Evolutionary conservation across 2,329 filamentous ascomycete genomes (phyloP), one percentile per base, ranked within the genome.

Genomic region (Pezicula neosporulosa): DNA sequence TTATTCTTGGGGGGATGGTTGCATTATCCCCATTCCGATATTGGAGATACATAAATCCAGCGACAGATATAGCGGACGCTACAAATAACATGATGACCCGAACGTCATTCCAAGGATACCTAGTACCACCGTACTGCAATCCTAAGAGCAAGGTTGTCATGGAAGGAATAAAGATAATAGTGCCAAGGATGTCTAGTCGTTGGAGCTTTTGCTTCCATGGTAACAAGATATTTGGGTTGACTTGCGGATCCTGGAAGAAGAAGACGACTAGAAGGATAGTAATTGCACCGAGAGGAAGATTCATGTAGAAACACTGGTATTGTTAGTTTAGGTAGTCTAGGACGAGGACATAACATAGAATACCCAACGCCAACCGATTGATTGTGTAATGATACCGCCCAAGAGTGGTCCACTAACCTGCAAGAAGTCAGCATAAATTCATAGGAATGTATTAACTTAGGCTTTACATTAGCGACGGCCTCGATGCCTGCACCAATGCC

Each of bases 341-440:
- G n/a, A n/a, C n/a, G 5, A 28, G 27, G 27, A 28, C 27, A 6
- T 28, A 28, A 9, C 27, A 28, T 28, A 28, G 5, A 9, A 9
- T 28, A 28, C 27, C 60, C 60, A 62, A 47, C 60, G 47, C 60
- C 60, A 62, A 58, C 50, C 63, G 55, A 50, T 56, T 5, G 49
- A 55, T 9, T 71, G 69, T 16, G 68, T 72, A 48, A 71, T 72
- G 9, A 63, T 68, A 19, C 71, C 72, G 33, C 72, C 71, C 10
- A 72, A 38, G 8, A 62, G 33, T 1, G 60, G 58, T 55, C n/a
- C 38, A 41, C 16, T 16, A 41, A 21, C 7, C 38, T 41, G 19
- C 18, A 13, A 41, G n/a, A 41, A 18, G 15, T 28, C 27, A 28
- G 9, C 9, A 28, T 9, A 28, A 9, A 9, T 5, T 28, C 9